These are phyloP conservation scores for Quercus gilva DNA, from an alignment of 306 rosid species.

Conservation along the genomic window DNA sequence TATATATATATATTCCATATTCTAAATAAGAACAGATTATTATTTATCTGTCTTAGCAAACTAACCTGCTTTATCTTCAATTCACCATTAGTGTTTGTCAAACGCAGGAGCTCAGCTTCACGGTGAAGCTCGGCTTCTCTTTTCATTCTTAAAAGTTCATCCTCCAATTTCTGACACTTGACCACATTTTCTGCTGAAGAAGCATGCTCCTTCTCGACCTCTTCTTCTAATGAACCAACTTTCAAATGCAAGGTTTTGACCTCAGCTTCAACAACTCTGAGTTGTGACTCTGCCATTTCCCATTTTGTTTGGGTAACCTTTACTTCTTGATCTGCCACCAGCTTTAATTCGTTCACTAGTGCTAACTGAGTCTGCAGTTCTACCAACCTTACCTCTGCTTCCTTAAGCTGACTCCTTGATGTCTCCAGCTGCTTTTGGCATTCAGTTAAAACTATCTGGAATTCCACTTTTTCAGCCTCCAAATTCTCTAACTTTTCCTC, in stretches of 20 bases:
- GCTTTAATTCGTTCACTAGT: conserved; percentile 42
- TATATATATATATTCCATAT: background rate
- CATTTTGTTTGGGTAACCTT: conserved; percentile 37
- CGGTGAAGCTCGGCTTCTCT: conserved; percentile 44
- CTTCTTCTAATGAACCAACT: conserved; percentile 49
- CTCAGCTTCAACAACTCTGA: conserved; percentile 39
- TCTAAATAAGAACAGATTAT: background rate
- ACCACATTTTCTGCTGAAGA: conserved; percentile 43
- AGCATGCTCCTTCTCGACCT: conserved; percentile 51
- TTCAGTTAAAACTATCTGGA: conserved; percentile 43
- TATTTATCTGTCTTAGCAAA: conserved; percentile 7
- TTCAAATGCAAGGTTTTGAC: conserved; percentile 39
- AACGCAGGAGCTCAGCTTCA: conserved; percentile 33
- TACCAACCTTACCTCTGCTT: conserved; percentile 40
- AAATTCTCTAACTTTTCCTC: conserved; percentile 47
- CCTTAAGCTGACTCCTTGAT: conserved; percentile 39
- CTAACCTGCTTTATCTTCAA: conserved; percentile 68
- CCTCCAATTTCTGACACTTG: conserved; percentile 51
- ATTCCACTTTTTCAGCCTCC: conserved; percentile 42
- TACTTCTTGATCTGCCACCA: conserved; percentile 51
- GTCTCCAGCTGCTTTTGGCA: conserved; percentile 47
- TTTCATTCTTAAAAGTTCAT: conserved; percentile 53
- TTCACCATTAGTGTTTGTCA: conserved; percentile 25
- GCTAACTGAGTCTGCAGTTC: conserved; percentile 52
- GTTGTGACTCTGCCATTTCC: conserved; percentile 49